Evolutionary conservation across 2,329 filamentous ascomycete species (phyloP), one percentile per base, ranked within the genome.

Genomic region (Venturiaceae sp.): DNA sequence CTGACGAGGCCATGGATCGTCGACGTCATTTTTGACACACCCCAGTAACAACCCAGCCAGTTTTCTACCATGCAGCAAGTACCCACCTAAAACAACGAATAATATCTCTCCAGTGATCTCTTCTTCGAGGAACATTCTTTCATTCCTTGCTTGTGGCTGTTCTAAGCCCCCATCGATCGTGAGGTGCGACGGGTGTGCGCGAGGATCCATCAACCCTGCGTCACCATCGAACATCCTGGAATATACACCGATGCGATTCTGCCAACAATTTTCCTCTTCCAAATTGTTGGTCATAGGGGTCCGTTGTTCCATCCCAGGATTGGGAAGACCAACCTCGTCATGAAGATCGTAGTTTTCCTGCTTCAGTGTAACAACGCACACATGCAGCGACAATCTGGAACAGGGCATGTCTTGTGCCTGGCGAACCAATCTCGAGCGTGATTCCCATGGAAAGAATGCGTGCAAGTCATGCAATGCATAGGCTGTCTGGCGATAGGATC

Each of bases 381-480:
- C 64, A 77, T 70, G 65, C 80, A 83, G 61, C 72, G 69, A 66
- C 80, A 83, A 63, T 79, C 78, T 57, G 78, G 77, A 60, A 81
- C 79, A 1, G 80, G 78, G 71, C 80, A 83, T 63, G 76, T 75
- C 37, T 70, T 70, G 68, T 81, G 78, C 63, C 74, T 75, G 23
- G 67, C 69, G 68, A 86, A 86, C 83, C 83, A 86, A 61, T 79
- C 76, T 63, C 76, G 71, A 11, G 83, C 83, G 73, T 86, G 83
- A 67, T 83, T 74, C 3, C 80, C 82, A 71, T 86, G 83, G 63
- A 80, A 84, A 0, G 82, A 83, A 72, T 86, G 83, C 63, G 80
- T 80, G 66, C 83, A 86, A 60, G 75, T 78, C 63, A 82, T 80
- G 65, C 83, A 86, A 64, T 85, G 83, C 4, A 80, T 79, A 62